These are phyloP conservation scores for Hippophae gyantsensis DNA, from an alignment of 306 rosid genomes.

Conservation along the genomic window DNA sequence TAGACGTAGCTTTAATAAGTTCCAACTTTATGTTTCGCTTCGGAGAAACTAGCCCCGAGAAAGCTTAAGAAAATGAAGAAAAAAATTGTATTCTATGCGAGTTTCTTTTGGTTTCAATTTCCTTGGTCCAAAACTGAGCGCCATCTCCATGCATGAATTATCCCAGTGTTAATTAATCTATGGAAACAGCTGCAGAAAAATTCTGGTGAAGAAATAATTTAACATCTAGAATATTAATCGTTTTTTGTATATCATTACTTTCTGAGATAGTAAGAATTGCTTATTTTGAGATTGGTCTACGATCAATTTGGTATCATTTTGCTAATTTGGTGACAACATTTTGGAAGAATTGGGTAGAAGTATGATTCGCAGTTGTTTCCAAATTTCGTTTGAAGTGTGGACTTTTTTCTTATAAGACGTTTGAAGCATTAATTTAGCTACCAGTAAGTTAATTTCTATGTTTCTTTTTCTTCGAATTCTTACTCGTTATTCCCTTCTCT, in stretches of 20 bases:
- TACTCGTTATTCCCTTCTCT: constrained; percentile 16
- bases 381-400: too few species aligned
- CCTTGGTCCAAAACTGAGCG: not conserved
- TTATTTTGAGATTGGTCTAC: not conserved
- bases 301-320: too few species aligned
- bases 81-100: not conserved
- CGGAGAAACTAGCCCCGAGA: not conserved
- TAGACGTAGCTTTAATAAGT: constrained; percentile 6
- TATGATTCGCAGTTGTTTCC: not conserved
- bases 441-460: too few species aligned
- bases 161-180: not conserved
- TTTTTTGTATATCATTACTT: not conserved
- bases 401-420: not conserved
- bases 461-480: not conserved
- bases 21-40: constrained; percentile 2
- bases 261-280: not conserved
- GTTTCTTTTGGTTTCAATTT: not conserved
- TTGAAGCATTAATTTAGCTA: not conserved
- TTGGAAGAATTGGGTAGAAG: not conserved
- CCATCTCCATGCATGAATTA: not conserved
- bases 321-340: not conserved
- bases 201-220: not conserved
- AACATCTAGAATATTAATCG: too few species aligned
- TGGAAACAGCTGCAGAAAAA: not conserved
- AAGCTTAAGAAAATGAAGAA: not conserved